These are phyloP conservation scores for Colletotrichum orbiculare DNA, from an alignment of 2,329 filamentous ascomycete genomes.

Conservation along the genomic window DNA sequence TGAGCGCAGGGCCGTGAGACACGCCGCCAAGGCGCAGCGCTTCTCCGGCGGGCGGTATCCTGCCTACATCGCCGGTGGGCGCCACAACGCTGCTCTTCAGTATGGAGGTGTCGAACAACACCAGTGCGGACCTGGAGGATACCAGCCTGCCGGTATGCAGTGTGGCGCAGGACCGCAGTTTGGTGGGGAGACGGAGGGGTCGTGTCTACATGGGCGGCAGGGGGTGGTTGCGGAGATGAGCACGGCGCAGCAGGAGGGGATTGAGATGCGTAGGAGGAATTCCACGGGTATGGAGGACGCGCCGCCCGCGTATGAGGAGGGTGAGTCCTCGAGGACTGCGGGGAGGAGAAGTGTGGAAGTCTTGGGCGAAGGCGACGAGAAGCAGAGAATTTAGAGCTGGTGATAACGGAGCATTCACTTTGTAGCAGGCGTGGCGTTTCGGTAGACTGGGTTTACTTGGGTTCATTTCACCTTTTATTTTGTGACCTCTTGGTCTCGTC, in stretches of 20 bases:
- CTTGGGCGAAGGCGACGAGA: conserved; percentile 11
- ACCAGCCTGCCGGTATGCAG: no score
- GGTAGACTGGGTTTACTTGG: conserved; percentile 3
- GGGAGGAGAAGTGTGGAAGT: conserved; percentile 25
- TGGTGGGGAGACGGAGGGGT: no score
- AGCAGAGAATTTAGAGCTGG: not conserved
- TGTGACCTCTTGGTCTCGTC: conserved; percentile 22
- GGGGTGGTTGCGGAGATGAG: not conserved
- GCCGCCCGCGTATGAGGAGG: conserved; percentile 30
- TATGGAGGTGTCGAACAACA: not conserved
- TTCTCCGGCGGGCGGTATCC: conserved; percentile 13
- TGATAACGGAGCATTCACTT: not conserved
- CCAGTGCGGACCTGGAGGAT: not conserved
- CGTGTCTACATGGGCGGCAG: not conserved
- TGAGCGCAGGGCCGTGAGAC: conserved; percentile 18
- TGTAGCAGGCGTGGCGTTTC: conserved; percentile 24
- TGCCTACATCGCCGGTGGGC: not conserved
- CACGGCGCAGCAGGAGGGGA: conserved; percentile 14
- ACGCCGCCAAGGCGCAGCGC: conserved; percentile 29
- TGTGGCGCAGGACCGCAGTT: no score
- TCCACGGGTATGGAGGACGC: conserved; percentile 16
- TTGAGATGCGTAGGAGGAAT: conserved; percentile 11
- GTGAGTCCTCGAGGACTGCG: not conserved
- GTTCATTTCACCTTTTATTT: conserved; percentile 25
- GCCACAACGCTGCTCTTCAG: not conserved